Conservation (phyloP, 768 basidiomycete genomes). For the Trametes cinnabarina region DNA sequence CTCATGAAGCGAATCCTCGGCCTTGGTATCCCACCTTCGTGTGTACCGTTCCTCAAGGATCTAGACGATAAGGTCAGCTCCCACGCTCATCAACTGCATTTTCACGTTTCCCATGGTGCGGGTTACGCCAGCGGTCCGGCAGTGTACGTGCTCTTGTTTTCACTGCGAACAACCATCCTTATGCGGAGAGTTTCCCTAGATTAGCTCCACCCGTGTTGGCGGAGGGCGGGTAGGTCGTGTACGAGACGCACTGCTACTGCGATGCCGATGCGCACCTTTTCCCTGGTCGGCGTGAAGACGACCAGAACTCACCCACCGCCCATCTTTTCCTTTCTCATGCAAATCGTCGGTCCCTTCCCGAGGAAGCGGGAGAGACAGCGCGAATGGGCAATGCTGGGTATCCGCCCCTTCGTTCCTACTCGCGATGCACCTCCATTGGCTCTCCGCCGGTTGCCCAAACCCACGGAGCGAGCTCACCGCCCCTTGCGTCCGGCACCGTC, state of each 20-base stretch:
- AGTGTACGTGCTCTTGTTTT: not conserved
- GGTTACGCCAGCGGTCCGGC: not conserved
- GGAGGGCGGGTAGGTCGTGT: not conserved
- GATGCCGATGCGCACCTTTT: not conserved
- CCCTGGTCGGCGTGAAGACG: not conserved
- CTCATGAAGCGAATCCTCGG: not conserved
- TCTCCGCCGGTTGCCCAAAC: not conserved
- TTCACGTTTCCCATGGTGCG: slow-evolving; percentile 1
- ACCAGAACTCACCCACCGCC: not conserved
- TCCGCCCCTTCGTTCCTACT: not conserved
- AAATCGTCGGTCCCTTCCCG: not conserved
- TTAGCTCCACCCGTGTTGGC: slow-evolving; percentile 1
- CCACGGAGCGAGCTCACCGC: not conserved
- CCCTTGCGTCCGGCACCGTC: not conserved
- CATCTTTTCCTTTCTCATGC: slow-evolving; percentile 7
- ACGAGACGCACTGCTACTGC: not conserved
- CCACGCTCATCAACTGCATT: not conserved
- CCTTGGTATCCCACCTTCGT: not conserved
- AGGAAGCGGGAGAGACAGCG: not conserved
- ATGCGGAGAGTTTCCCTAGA: not conserved
- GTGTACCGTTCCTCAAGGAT: not conserved
- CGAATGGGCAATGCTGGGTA: not conserved
- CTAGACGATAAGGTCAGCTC: not conserved
- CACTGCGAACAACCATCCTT: not conserved
- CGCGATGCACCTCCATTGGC: slow-evolving; percentile 1